phyloP scores from a whole-genome alignment of 2,329 filamentous ascomycete genomes.

The Drechslerella dactyloides region DNA sequence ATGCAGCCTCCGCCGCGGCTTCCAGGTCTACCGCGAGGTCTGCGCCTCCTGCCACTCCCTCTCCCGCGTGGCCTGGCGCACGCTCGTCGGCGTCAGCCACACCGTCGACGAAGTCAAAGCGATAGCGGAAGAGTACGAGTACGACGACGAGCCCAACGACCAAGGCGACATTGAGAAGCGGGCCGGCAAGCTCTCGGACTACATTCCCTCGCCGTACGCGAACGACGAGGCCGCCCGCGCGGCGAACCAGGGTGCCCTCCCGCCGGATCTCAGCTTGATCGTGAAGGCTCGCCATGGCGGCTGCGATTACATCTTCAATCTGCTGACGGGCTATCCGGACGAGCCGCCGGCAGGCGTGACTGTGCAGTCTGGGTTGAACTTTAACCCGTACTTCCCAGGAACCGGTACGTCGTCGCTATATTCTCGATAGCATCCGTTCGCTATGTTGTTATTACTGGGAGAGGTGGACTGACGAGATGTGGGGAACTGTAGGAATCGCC shows the following conservation, averaged over 20 bases:
- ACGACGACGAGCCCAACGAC: slow-evolving; percentile 96
- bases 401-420: slow-evolving; percentile 71
- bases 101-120: slow-evolving; percentile 98
- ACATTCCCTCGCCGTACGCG: slow-evolving; percentile 93
- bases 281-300: slow-evolving; percentile 97
- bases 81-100: slow-evolving; percentile 86
- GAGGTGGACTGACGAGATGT: slow-evolving; percentile 5
- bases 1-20: slow-evolving; percentile 88
- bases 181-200: slow-evolving; percentile 97
- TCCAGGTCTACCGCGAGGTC: slow-evolving; percentile 99
- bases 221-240: slow-evolving; percentile 98
- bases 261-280: slow-evolving; percentile 96
- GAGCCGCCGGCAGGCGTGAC: slow-evolving; percentile 88
- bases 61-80: slow-evolving; percentile 88
- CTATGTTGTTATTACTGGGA: not conserved
- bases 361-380: slow-evolving; percentile 91
- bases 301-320: slow-evolving; percentile 97
- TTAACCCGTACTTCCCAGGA: slow-evolving; percentile 99
- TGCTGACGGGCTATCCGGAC: slow-evolving; percentile 96
- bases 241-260: slow-evolving; percentile 96
- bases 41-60: slow-evolving; percentile 98
- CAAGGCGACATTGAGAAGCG: slow-evolving; percentile 98
- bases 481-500: slow-evolving; percentile 69
- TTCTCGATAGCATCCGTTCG: too few relatives aligned
- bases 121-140: slow-evolving; percentile 97